phyloP scores from a whole-genome alignment of 352 stramenopile genomes.

The Plasmopara muralis region DNA sequence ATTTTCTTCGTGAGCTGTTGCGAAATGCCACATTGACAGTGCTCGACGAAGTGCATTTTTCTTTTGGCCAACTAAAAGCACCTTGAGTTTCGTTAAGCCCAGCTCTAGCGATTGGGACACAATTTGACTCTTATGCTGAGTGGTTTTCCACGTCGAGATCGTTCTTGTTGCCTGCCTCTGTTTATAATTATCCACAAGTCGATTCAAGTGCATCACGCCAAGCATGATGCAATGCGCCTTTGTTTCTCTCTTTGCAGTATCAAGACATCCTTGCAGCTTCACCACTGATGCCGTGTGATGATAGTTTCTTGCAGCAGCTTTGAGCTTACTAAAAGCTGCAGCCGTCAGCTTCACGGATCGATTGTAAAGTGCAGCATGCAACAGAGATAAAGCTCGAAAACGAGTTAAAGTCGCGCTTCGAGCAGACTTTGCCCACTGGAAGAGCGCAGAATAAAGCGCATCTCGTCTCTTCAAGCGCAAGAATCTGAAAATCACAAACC shows the following conservation, averaged over 20 bases:
- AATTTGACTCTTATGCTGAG: slow-evolving; percentile 5
- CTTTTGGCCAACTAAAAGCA: slow-evolving; percentile 16
- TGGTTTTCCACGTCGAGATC: slow-evolving; percentile 14
- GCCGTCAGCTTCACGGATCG: slow-evolving; percentile 18
- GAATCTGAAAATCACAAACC: slow-evolving; percentile 23
- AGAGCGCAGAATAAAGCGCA: slow-evolving; percentile 19
- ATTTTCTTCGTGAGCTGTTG: slow-evolving; percentile 20
- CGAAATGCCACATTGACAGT: slow-evolving; percentile 29
- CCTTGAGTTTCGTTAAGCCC: slow-evolving; percentile 20
- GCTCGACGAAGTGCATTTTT: slow-evolving; percentile 11
- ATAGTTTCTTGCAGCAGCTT: slow-evolving; percentile 4
- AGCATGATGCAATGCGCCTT: slow-evolving; percentile 10
- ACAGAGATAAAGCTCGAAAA: slow-evolving; percentile 15
- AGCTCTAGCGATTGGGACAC: slow-evolving; percentile 8
- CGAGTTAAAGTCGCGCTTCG: slow-evolving; percentile 12
- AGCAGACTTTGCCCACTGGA: slow-evolving; percentile 20
- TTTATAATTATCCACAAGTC: slow-evolving; percentile 20
- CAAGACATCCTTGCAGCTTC: slow-evolving; percentile 14
- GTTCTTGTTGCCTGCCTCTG: slow-evolving; percentile 20
- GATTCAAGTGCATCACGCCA: slow-evolving; percentile 18
- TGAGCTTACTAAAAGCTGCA: slow-evolving; percentile 21
- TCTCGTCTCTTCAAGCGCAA: slow-evolving; percentile 31
- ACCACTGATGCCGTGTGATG: slow-evolving; percentile 4
- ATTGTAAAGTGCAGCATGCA: slow-evolving; percentile 7
- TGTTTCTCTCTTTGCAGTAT: slow-evolving; percentile 4